Base-by-base conservation (phyloP, 768 basidiomycete species). In the Filobasidium floriforme region DNA sequence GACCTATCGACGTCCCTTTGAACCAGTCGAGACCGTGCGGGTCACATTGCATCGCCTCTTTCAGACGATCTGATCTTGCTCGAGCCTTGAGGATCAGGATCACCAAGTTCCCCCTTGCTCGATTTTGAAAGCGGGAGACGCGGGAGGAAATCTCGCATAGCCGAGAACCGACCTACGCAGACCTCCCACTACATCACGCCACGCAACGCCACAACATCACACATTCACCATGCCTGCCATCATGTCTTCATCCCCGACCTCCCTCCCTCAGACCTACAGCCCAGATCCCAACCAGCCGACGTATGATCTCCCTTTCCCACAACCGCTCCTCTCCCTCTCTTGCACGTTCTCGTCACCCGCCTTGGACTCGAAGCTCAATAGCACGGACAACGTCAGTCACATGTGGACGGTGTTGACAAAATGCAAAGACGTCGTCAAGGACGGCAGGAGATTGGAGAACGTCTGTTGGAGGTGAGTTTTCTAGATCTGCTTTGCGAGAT, bases 381-480 rank as follows among this genome's bases (percentile, higher is more conserved):
- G 61, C 41, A 28, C 66, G 51, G 66, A 67, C 32, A 61, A 61
- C 28, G 28, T 67, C 60, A 63, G 66, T n/a, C 59, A 52, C 14
- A 43, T 68, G 26, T 68, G 67, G 67, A 37, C 54, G 41, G 62
- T 68, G 40, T 59, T 68, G n/a, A 63, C 67, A 10, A 59, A 63
- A 19, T 68, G 67, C 29, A 68, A 68, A 46, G 41, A 44, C 19
- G 44, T 43, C 46, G n/a, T 68, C 29, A 46, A 64, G 32, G 67
- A 68, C 32, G 67, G 67, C 18, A 49, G 44, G 41, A 29, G 67
- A 55, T 44, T 68, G 67, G 67, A 68, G 46, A 68, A 68, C 54
- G 62, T 68, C 40, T 59, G 62, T 60, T 68, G 67, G 67, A 55
- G 67, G 62, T 68, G 26, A 46, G 66, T 63, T 24, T 9, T 22